Evolutionary conservation across 192 early-diverging fungal species (phyloP).

Genomic region (Rhizoclosmatium globosum): DNA sequence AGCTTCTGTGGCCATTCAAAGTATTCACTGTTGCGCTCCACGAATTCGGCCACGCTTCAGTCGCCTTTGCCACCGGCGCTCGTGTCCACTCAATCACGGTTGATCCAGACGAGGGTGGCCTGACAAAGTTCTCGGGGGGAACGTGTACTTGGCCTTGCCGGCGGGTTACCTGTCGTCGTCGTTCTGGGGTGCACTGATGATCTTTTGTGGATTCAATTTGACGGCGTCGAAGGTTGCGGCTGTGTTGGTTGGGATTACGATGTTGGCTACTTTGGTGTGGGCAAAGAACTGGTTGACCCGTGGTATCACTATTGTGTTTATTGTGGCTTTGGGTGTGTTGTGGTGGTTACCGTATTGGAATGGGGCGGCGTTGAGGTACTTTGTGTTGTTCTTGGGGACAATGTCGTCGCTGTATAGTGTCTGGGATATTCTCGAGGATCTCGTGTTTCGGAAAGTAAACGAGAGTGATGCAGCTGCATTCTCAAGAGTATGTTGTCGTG

Average conservation of each 20-base stretch:
- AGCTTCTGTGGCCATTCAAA: constrained; percentile 95
- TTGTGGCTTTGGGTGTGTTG: constrained; percentile 79
- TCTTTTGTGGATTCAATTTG: constrained; percentile 92
- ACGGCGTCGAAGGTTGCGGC: constrained; percentile 86
- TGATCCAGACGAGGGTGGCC: constrained; percentile 92
- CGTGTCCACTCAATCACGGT: constrained; percentile 88
- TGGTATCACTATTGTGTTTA: constrained; percentile 81
- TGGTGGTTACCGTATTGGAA: constrained; percentile 77
- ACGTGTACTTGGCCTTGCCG: constrained; percentile 81
- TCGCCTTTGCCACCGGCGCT: constrained; percentile 87
- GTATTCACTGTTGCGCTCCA: constrained; percentile 83
- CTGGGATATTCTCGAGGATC: constrained; percentile 97
- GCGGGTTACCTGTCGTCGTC: constrained; percentile 91
- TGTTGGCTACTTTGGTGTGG: constrained; percentile 87
- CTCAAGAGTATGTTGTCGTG: constrained; percentile 59
- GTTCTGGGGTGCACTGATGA: constrained; percentile 88
- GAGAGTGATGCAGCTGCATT: constrained; percentile 93
- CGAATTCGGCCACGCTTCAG: constrained; percentile 93
- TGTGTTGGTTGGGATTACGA: constrained; percentile 82
- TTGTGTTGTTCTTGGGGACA: constrained; percentile 92
- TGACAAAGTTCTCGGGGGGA: constrained; percentile 71
- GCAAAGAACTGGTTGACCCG: constrained; percentile 87
- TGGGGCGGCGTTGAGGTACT: constrained; percentile 82
- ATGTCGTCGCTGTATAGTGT: constrained; percentile 94
- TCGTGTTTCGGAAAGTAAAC: constrained; percentile 89